These are phyloP conservation scores for Chamaecyparis obtusa DNA, from an alignment of 75 land plant genomes.

Conservation along the genomic window DNA sequence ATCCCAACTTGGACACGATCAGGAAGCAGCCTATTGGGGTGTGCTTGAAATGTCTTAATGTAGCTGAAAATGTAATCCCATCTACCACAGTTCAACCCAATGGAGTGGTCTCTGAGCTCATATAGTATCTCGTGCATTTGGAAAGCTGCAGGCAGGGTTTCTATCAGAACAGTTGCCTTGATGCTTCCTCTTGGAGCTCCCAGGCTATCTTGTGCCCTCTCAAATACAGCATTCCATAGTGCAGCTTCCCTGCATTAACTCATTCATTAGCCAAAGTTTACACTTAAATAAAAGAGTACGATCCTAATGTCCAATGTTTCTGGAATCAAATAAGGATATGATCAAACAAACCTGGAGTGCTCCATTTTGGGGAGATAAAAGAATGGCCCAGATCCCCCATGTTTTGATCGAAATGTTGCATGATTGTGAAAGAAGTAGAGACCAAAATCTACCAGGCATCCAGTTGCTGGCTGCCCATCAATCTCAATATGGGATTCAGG, in stretches of 20 bases:
- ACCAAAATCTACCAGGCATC: slow-evolving; percentile 89
- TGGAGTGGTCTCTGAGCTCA: slow-evolving; percentile 85
- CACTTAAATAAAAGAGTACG: background rate
- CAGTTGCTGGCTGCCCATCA: slow-evolving; percentile 87
- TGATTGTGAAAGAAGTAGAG: slow-evolving; percentile 92
- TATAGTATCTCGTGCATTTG: slow-evolving; percentile 95
- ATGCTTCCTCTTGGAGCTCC: slow-evolving; percentile 81
- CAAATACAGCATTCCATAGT: slow-evolving; percentile 89
- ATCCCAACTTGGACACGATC: slow-evolving; percentile 89
- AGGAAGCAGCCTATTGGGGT: slow-evolving; percentile 88
- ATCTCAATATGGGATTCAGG: slow-evolving; percentile 83
- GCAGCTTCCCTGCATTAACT: slow-evolving; percentile 67
- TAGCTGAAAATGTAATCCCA: slow-evolving; percentile 99
- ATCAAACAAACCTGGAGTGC: slow-evolving; percentile 58
- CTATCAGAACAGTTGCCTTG: slow-evolving; percentile 83
- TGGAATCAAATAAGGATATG: background rate
- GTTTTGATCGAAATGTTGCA: slow-evolving; percentile 42
- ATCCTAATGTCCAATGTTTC: background rate
- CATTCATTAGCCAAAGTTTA: background rate
- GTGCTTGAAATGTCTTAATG: slow-evolving; percentile 83
- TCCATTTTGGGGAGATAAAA: slow-evolving; percentile 99
- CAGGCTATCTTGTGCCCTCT: slow-evolving; percentile 65
- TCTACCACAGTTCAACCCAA: slow-evolving; percentile 88
- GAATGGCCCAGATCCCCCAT: slow-evolving; percentile 82
- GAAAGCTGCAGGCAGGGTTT: slow-evolving; percentile 92